Percentiles rank a stretch among this genome's conserved stretches.
phyloP scores from a whole-genome alignment of 106 monocot species.

The Alisma plantagoaquatica region DNA sequence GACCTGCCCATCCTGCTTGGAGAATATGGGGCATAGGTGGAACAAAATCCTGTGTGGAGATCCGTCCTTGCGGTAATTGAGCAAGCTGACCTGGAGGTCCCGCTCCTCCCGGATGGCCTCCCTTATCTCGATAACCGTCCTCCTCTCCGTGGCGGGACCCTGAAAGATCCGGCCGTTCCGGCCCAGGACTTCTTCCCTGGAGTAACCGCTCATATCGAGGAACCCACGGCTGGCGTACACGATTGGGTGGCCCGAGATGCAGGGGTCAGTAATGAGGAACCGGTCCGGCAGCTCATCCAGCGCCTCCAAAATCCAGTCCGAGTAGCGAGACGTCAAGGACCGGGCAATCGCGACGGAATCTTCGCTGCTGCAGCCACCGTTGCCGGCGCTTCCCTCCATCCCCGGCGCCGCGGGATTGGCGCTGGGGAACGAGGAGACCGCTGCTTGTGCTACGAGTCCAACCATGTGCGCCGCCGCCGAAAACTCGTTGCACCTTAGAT shows the following conservation, averaged over 20 bases:
- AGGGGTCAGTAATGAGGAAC: slow-evolving; percentile 86
- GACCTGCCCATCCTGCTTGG: slow-evolving; percentile 33
- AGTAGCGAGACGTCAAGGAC: slow-evolving; percentile 65
- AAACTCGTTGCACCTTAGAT: no score
- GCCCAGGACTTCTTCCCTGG: slow-evolving; percentile 55
- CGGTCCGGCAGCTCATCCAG: slow-evolving; percentile 48
- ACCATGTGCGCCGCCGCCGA: slow-evolving; percentile 8
- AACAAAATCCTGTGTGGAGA: slow-evolving; percentile 62
- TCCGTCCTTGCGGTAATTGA: slow-evolving; percentile 85
- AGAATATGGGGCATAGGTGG: slow-evolving; percentile 67
- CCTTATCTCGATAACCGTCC: slow-evolving; percentile 55
- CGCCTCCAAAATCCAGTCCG: slow-evolving; percentile 51
- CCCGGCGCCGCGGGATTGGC: neutral
- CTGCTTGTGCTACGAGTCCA: neutral
- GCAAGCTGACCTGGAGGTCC: slow-evolving; percentile 41
- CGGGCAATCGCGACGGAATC: slow-evolving; percentile 12
- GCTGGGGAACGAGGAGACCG: no score
- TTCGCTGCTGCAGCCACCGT: neutral
- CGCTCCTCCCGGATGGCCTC: slow-evolving; percentile 70
- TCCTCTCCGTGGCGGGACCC: slow-evolving; percentile 62
- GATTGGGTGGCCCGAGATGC: slow-evolving; percentile 69
- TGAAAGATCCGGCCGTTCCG: slow-evolving; percentile 75
- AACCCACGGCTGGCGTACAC: slow-evolving; percentile 82
- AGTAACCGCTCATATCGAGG: slow-evolving; percentile 54
- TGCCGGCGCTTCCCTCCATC: neutral